A percentile compares a stretch with the other conserved stretches of the same genome.
Evolutionary conservation across 1,284 basidiomycete species (phyloP).

Genomic region (Ceratobasidium sp.): DNA sequence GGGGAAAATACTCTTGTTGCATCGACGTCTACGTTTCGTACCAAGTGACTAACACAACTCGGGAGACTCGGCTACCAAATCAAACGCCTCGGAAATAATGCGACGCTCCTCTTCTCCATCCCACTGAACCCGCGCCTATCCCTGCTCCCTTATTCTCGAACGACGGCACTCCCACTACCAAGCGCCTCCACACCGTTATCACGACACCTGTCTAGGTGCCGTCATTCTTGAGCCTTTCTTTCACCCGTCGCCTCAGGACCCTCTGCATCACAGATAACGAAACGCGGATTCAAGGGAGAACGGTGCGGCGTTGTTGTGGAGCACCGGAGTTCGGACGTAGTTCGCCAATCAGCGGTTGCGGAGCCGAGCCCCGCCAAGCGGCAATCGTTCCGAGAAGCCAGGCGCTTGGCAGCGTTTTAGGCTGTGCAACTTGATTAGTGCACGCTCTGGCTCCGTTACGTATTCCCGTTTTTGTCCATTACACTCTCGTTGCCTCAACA

Average conservation of each 20-base stretch:
- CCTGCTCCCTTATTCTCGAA: slow-evolving; percentile 33
- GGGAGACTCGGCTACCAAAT: slow-evolving; percentile 33
- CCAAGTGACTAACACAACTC: slow-evolving; percentile 1
- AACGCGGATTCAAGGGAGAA: too few species aligned
- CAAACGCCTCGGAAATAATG: slow-evolving; percentile 5
- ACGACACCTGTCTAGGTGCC: slow-evolving; percentile 37
- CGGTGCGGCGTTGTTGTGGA: too few species aligned
- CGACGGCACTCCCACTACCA: slow-evolving; percentile 46
- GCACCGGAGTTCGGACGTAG: too few species aligned
- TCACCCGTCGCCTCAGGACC: slow-evolving; percentile 22
- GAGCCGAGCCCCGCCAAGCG: neutral
- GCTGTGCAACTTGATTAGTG: neutral
- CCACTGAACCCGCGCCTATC: slow-evolving; percentile 7
- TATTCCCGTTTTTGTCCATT: neutral
- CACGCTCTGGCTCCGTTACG: neutral
- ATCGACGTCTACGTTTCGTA: neutral
- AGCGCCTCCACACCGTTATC: slow-evolving; percentile 56
- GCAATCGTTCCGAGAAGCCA: neutral
- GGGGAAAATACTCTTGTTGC: neutral
- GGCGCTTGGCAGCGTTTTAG: slow-evolving; percentile 3
- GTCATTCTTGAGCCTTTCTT: slow-evolving; percentile 15
- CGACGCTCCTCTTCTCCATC: neutral
- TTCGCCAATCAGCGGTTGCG: too few species aligned
- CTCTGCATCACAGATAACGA: too few species aligned
- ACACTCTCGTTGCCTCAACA: neutral